These are phyloP conservation scores for Trypethelium eluteriae DNA, from an alignment of 495 filamentous ascomycete genomes.

Conservation along the genomic window DNA sequence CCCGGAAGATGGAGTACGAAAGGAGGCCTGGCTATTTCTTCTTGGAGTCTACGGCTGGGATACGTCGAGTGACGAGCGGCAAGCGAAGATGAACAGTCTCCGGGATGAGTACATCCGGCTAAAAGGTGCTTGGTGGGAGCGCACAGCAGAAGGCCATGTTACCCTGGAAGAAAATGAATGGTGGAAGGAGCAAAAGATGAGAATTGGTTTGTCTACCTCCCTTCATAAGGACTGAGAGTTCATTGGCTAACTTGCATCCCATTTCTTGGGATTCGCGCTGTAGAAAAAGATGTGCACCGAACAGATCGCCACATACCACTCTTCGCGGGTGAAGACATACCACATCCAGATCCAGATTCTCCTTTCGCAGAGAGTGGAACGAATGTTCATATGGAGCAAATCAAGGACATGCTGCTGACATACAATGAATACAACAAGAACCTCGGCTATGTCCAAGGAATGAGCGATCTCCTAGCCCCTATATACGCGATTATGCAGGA, in stretches of 20 bases:
- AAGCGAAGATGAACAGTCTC: constrained; percentile 70
- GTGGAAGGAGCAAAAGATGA: constrained; percentile 89
- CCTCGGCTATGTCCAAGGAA: constrained; percentile 94
- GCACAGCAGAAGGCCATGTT: constrained; percentile 71
- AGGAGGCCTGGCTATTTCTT: constrained; percentile 94
- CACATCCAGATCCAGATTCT: constrained; percentile 95
- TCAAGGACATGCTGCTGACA: constrained; percentile 98
- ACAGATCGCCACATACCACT: constrained; percentile 89
- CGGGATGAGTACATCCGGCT: constrained; percentile 89
- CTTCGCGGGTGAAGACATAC: constrained; percentile 92
- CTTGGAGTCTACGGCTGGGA: constrained; percentile 89
- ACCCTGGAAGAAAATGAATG: constrained; percentile 74
- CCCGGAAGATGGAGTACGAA: constrained; percentile 80
- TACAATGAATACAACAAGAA: constrained; percentile 96
- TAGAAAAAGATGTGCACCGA: constrained; percentile 97
- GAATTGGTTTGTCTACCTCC: constrained; percentile 65
- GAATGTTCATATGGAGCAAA: constrained; percentile 94
- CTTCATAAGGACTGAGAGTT: constrained; percentile 16
- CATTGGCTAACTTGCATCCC: constrained; percentile 38
- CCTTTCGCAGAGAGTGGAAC: constrained; percentile 86
- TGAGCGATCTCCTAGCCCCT: constrained; percentile 93
- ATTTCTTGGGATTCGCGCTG: constrained; percentile 41
- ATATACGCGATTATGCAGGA: constrained; percentile 97
- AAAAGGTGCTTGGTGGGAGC: constrained; percentile 95
- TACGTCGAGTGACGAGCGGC: constrained; percentile 71